phyloP scores from a whole-genome alignment of 257 asterid genomes.

The Handroanthus guayacan region DNA sequence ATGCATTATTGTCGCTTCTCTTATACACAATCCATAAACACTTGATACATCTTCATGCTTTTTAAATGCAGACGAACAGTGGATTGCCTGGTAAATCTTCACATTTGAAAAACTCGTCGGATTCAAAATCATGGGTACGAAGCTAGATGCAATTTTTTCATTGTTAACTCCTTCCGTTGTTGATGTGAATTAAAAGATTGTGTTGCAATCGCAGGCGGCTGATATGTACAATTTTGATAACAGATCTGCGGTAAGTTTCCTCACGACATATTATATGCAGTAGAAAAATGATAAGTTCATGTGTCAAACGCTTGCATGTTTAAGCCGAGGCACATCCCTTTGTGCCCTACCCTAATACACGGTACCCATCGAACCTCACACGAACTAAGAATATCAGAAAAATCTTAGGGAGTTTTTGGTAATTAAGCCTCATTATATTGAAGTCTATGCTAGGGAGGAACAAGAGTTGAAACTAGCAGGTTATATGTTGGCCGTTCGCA shows the following conservation, averaged over 20 bases:
- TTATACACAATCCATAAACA: background rate
- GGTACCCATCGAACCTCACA: no score
- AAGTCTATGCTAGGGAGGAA: no score
- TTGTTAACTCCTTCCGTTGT: background rate
- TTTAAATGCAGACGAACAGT: constrained; percentile 42
- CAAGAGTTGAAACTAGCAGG: no score
- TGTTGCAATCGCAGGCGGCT: constrained; percentile 52
- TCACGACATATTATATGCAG: background rate
- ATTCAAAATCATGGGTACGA: constrained; percentile 50
- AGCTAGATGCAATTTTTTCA: constrained; percentile 12
- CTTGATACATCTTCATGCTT: background rate
- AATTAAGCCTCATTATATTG: no score
- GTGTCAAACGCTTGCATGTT: no score
- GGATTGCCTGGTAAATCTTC: constrained; percentile 39
- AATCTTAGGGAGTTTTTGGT: no score
- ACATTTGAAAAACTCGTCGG: constrained; percentile 31
- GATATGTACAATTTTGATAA: constrained; percentile 37
- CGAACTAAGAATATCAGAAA: no score
- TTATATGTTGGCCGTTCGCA: no score
- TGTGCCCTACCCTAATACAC: no score
- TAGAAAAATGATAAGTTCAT: background rate
- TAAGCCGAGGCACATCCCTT: no score
- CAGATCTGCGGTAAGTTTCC: constrained; percentile 69
- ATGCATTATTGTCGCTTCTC: background rate
- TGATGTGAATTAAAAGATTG: background rate